These are phyloP conservation scores for Pinus albicaulis DNA, from an alignment of 75 land plant genomes.

Conservation along the genomic window DNA sequence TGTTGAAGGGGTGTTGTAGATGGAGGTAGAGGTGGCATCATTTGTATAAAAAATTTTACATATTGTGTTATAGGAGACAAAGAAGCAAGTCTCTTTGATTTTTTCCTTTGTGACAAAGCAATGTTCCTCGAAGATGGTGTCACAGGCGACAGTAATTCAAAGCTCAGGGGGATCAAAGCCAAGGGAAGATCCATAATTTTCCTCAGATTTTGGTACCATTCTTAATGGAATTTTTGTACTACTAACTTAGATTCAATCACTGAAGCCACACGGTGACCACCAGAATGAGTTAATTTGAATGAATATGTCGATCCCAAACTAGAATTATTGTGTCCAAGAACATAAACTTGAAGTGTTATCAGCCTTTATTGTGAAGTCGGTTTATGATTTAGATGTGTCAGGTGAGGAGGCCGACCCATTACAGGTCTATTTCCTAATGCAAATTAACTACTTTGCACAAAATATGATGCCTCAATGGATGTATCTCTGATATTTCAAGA, in stretches of 20 bases:
- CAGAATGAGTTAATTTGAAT: too few relatives aligned
- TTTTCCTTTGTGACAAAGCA: constrained; percentile 20
- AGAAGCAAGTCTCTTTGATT: constrained; percentile 4
- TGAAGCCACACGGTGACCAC: not conserved
- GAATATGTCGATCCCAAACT: not conserved
- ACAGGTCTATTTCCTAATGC: not conserved
- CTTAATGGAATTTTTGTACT: not conserved
- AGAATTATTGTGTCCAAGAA: not conserved
- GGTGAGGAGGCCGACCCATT: not conserved
- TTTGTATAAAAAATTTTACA: not conserved
- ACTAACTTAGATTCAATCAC: not conserved
- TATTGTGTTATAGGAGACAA: not conserved
- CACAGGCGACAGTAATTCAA: constrained; percentile 12
- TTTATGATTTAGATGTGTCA: constrained; percentile 1
- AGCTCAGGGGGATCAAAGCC: not conserved
- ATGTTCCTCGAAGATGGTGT: constrained; percentile 11
- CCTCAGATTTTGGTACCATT: not conserved
- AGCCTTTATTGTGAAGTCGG: constrained; percentile 4
- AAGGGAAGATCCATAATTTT: not conserved
- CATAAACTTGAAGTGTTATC: not conserved
- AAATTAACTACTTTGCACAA: not conserved
- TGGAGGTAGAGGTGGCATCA: not conserved
- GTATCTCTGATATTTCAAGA: not conserved
- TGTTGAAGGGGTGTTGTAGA: constrained; percentile 7
- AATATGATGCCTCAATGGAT: not conserved